Evolutionary conservation across 2,329 filamentous ascomycete genomes (phyloP).

Genomic region (Apiospora rasikravindrae): DNA sequence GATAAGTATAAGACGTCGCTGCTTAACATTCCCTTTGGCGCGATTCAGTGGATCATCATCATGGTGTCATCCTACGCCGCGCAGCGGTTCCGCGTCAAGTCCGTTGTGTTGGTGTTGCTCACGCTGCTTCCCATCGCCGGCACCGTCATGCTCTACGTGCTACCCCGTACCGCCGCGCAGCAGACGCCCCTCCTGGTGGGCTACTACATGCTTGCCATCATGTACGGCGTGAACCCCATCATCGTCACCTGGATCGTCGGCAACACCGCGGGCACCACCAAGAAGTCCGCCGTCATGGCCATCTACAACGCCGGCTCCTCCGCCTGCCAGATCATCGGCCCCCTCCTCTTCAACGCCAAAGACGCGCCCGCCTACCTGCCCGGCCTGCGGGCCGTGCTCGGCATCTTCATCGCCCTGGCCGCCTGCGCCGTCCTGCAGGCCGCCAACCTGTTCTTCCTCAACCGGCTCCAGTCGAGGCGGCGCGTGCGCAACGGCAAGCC

Average conservation of each 20-base stretch:
- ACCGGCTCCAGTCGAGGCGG: constrained; percentile 59
- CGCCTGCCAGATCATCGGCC: constrained; percentile 70
- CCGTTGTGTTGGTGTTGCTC: constrained; percentile 56
- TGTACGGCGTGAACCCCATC: constrained; percentile 69
- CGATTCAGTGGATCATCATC: constrained; percentile 64
- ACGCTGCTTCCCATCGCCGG: constrained; percentile 67
- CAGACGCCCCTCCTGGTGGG: constrained; percentile 58
- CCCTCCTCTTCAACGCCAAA: constrained; percentile 62
- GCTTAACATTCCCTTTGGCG: constrained; percentile 71
- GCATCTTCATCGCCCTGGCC: constrained; percentile 58
- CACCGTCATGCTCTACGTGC: constrained; percentile 59
- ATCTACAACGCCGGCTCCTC: constrained; percentile 67
- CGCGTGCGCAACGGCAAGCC: constrained; percentile 65
- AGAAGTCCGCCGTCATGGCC: constrained; percentile 68
- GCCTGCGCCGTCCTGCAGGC: constrained; percentile 59
- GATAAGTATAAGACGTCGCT: constrained; percentile 62
- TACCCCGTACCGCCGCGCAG: constrained; percentile 49
- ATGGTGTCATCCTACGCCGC: constrained; percentile 62
- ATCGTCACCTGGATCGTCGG: constrained; percentile 72
- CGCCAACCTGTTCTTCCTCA: constrained; percentile 59
- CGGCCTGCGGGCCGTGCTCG: constrained; percentile 61
- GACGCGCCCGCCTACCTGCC: constrained; percentile 65
- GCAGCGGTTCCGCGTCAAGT: constrained; percentile 62
- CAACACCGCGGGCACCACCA: constrained; percentile 71
- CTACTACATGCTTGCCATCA: constrained; percentile 70